These are phyloP conservation scores for Achaetomiella virescens DNA, from an alignment of 495 filamentous ascomycete species.

Conservation along the genomic window DNA sequence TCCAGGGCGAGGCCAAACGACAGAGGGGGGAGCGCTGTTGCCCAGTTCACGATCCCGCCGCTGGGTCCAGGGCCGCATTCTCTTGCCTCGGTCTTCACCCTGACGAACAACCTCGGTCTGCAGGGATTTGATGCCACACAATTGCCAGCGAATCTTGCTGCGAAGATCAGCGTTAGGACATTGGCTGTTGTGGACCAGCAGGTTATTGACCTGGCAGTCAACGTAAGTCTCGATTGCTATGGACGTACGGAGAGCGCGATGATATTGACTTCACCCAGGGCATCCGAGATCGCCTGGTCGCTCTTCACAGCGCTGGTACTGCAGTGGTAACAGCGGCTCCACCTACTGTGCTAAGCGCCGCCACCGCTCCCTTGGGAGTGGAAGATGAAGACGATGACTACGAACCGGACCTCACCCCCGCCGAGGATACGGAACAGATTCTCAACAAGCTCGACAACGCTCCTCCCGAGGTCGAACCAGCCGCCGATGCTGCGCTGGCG, in stretches of 20 bases:
- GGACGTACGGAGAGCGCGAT: not conserved
- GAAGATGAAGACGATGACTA: slow-evolving; percentile 83
- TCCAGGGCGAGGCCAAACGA: slow-evolving; percentile 41
- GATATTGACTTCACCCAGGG: slow-evolving; percentile 30
- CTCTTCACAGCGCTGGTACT: slow-evolving; percentile 25
- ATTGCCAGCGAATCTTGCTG: slow-evolving; percentile 64
- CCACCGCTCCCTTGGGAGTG: slow-evolving; percentile 44
- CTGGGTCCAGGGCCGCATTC: slow-evolving; percentile 67
- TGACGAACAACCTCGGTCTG: slow-evolving; percentile 66
- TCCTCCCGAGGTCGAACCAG: slow-evolving; percentile 43
- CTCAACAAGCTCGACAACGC: slow-evolving; percentile 63
- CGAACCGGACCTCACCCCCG: slow-evolving; percentile 71
- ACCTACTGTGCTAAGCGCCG: slow-evolving; percentile 41
- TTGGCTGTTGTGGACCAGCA: slow-evolving; percentile 57
- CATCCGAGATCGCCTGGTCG: slow-evolving; percentile 32
- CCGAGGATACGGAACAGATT: slow-evolving; percentile 66
- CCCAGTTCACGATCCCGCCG: slow-evolving; percentile 53
- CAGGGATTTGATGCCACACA: slow-evolving; percentile 76
- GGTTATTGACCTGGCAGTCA: slow-evolving; percentile 61
- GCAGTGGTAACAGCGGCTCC: slow-evolving; percentile 19
- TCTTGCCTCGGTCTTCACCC: slow-evolving; percentile 72
- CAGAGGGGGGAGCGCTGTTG: slow-evolving; percentile 27
- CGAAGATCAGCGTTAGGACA: slow-evolving; percentile 68
- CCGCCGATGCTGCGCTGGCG: slow-evolving; percentile 39
- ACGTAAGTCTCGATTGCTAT: slow-evolving; percentile 33